Base-by-base conservation (phyloP, 768 basidiomycete species). In the Ramaria sp. region DNA sequence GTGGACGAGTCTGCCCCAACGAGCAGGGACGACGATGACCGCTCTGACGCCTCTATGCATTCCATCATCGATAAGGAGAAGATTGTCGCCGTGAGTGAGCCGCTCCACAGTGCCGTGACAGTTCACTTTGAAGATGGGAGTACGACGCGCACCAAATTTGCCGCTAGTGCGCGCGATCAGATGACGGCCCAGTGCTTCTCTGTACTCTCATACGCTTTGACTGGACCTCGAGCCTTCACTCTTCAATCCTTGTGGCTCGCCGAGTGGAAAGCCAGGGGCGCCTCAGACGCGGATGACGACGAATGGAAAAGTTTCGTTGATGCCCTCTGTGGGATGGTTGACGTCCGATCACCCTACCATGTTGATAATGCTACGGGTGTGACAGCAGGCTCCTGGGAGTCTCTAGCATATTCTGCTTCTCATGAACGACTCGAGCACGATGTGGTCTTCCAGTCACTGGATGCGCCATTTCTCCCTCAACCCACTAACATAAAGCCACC, bases 141-240 rank as follows among this genome's bases (percentile, higher is more conserved):
- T 53, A 64, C 63, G 41, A 69, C 73, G 9, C 75, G 78, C 0
- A 70, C 74, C 4, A 73, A 75, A 15, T 70, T 89, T 19, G 78
- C 84, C 61, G 71, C 86, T 57, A 67, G 74, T 7, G 79, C 86
- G 0, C 71, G 72, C 42, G 79, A 84, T 62, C 60, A 65, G 6
- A 72, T 91, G 15, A 83, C 83, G 9, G 68, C 66, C 27, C 78
- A 80, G 55, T 81, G 78, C 54, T 69, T 95, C 45, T 75, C 80
- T 48, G 73, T 80, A 7, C 73, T 94, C 6, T 77, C 89, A 0
- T 71, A 82, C 22, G 74, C 78, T 10, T 63, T 93, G 13, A 79
- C 86, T 1, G 60, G 73, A 0, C 77, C 82, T 13, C 67, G 74
- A 2, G 78, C 80, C 42, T 86, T 83, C 60, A 63, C 67, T 15